These are phyloP conservation scores for Pholiota microspora DNA, from an alignment of 768 basidiomycete genomes.

Conservation along the genomic window DNA sequence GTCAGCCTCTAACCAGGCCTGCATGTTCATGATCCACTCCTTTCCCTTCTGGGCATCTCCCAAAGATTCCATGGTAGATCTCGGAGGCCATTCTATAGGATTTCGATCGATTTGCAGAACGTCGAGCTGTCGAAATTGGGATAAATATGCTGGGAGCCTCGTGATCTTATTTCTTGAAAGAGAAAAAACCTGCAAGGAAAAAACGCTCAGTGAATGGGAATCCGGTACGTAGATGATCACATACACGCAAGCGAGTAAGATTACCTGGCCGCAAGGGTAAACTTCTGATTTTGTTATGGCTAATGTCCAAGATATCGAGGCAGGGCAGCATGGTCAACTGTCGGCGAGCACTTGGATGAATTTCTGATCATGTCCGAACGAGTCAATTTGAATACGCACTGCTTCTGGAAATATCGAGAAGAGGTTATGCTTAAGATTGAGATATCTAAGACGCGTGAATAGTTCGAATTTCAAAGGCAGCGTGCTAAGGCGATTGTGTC, in stretches of 20 bases:
- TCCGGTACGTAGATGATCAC: not conserved
- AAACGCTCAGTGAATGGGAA: not conserved
- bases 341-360: constrained; percentile 5
- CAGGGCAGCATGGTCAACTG: constrained; percentile 83
- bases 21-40: constrained; percentile 70
- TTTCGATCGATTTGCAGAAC: constrained; percentile 89
- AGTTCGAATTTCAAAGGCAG: constrained; percentile 75
- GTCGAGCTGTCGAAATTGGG: constrained; percentile 67
- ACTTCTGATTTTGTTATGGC: constrained; percentile 83
- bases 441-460: constrained; percentile 73
- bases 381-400: constrained; percentile 45
- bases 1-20: constrained; percentile 72
- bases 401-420: constrained; percentile 84
- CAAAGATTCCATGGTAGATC: constrained; percentile 44
- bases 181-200: constrained; percentile 66
- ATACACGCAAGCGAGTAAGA: constrained; percentile 70
- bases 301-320: constrained; percentile 92
- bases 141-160: constrained; percentile 75
- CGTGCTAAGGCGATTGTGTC: constrained; percentile 77
- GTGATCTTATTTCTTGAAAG: constrained; percentile 83
- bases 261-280: constrained; percentile 81
- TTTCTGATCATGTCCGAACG: too few species aligned
- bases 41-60: constrained; percentile 52
- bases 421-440: constrained; percentile 84
- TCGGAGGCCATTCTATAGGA: constrained; percentile 92